Base-by-base conservation (phyloP, 2,329 filamentous ascomycete genomes). In the Aspergillus bombycis region DNA sequence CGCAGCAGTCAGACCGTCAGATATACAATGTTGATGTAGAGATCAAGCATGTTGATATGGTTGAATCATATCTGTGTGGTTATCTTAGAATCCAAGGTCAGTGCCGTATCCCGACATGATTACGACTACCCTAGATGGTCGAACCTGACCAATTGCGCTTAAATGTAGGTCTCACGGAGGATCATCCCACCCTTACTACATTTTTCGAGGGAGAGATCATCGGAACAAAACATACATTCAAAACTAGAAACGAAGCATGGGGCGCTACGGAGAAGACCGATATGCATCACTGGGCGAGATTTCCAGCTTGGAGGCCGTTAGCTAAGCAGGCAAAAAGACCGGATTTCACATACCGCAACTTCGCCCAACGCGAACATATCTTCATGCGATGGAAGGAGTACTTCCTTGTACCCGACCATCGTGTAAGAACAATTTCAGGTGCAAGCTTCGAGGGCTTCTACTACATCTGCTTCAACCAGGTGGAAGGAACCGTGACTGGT, bases 381-480 rank as follows among this genome's bases (percentile, higher is more conserved):
- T 99, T 97, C 74, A 99, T 99, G 95, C 89, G 95, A 65, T 99
- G 95, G 95, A 99, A 99, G 79, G 95, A 99, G 75, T 93, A 96
- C 72, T 99, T 99, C 73, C 83, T 99, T 0, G 95, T 99, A 0
- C 95, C 95, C 1, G 94, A 99, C 73, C 95, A 99, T 77, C 88
- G 92, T 19, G 93, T 98, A 23, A 87, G 90, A 65, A 96, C 92
- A 12, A 97, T 99, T 65, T 91, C 89, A 38, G 95, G 95, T 21
- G 95, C 95, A 9, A 98, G 94, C 74, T 99, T 98, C 65, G 95
- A 99, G 75, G 95, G 95, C 0, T 99, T 99, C 77, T 99, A 98
- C 77, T 99, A 99, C 75, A 98, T 99, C 69, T 97, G 94, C 81
- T 98, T 98, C 82, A 97, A 98, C 78, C 94, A 98, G 79, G 82